Evolutionary conservation across 2,329 filamentous ascomycete genomes (phyloP), one percentile per base, ranked within the genome.

Genomic region (Diplodia sapinea): DNA sequence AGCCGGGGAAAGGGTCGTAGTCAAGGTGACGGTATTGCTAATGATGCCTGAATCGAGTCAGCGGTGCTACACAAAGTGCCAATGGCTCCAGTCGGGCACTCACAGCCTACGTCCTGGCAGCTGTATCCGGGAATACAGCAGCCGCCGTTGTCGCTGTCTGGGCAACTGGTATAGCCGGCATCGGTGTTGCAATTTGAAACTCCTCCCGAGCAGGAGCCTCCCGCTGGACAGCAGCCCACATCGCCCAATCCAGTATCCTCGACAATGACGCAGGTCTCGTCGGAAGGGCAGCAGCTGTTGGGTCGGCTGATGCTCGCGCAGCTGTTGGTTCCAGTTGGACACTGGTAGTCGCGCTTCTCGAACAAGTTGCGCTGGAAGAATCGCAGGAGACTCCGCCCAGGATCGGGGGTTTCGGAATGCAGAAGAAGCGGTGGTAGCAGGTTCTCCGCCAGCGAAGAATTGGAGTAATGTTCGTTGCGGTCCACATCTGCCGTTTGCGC

Each of bases 81-180:
- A 33, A 2, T 4, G 36, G 36, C 3, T 26, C 13, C 20, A 33
- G 23, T 20, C 7, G 38, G 17, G 11, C 23, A 43, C 64, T 61
- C 80, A 89, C 91, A 94, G 29, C 91, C 91, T 67, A 89, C 81
- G 20, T 88, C 88, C 68, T 87, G 82, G 72, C 91, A 94, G 1
- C 86, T 82, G 73, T 87, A 93, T 4, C 90, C 90, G 0, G 88
- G 82, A 12, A 93, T 87, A 75, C 91, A 94, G 74, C 91, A 94
- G 2, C 91, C 91, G 15, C 91, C 91, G 3, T 91, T 91, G 0
- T 89, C 76, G 40, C 84, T 84, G 8, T 86, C 82, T 0, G 88
- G 82, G 74, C 91, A 94, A 59, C 86, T 86, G 12, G 86, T 85
- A 69, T 90, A 88, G 50, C 85, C 88, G 4, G 82, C 79, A 2